A percentile compares a stretch with the other conserved stretches of the same genome.
phyloP scores from a whole-genome alignment of 2,329 filamentous ascomycete genomes.

The Colletotrichum orbiculare region DNA sequence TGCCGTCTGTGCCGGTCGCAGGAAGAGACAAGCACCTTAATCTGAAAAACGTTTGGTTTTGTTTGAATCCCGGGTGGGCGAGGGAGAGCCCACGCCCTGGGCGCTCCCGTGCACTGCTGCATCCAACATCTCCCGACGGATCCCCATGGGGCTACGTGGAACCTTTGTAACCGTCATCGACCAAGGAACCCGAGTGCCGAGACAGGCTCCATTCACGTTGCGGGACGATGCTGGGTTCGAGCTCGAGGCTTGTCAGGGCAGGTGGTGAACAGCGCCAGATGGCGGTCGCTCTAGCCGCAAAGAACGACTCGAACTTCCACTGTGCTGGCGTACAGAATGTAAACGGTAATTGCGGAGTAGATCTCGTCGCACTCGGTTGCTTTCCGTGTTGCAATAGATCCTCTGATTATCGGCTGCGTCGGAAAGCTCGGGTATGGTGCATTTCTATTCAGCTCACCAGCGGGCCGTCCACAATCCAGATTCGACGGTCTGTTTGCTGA shows the following conservation, averaged over 20 bases:
- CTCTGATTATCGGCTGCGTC: too few species aligned
- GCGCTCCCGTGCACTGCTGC: conserved; percentile 10
- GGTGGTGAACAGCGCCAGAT: neutral
- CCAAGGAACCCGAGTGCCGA: neutral
- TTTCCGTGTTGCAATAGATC: too few species aligned
- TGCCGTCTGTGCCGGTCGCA: conserved; percentile 1
- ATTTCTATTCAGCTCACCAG: too few species aligned
- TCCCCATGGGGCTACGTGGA: conserved; percentile 12
- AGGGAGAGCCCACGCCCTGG: neutral
- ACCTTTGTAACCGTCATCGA: neutral
- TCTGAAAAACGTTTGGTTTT: neutral
- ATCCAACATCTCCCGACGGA: conserved; percentile 4
- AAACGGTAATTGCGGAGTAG: too few species aligned
- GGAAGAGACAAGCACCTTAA: conserved; percentile 1
- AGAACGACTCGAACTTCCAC: too few species aligned
- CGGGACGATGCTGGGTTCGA: conserved; percentile 10
- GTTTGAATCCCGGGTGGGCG: neutral
- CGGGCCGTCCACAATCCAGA: too few species aligned
- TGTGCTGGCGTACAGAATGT: too few species aligned
- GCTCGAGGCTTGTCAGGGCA: neutral
- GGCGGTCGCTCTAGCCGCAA: too few species aligned
- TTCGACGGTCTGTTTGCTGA: too few species aligned
- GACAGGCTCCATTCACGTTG: neutral
- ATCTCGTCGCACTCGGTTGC: too few species aligned
- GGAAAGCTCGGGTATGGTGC: too few species aligned